Percentiles rank a stretch among this genome's conserved stretches.
phyloP scores from a whole-genome alignment of 768 basidiomycete species.

The Suillus tomentosus region DNA sequence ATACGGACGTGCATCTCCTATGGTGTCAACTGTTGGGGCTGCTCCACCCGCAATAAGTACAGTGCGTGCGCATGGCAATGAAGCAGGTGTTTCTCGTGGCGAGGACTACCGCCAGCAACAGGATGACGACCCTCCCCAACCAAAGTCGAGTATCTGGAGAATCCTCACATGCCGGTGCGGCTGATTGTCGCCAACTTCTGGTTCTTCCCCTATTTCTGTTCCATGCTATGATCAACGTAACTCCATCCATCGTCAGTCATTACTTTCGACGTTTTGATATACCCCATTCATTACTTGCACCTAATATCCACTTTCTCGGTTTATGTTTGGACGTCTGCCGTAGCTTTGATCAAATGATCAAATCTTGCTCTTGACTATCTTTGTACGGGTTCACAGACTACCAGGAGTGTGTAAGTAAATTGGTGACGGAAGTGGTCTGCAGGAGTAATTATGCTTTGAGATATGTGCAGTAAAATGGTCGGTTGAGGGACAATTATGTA shows the following conservation, averaged over 20 bases:
- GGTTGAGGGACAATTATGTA: conserved; percentile 7
- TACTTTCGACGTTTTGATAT: conserved; percentile 42
- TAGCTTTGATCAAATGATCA: conserved; percentile 29
- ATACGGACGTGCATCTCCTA: conserved; percentile 82
- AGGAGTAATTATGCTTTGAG: conserved; percentile 15
- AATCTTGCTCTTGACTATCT: conserved; percentile 30
- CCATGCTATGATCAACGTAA: conserved; percentile 30
- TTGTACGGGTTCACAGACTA: conserved; percentile 28
- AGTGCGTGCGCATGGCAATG: conserved; percentile 69
- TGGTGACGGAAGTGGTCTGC: conserved; percentile 17
- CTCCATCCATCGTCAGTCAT: conserved; percentile 33
- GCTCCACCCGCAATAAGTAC: conserved; percentile 74
- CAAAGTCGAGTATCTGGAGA: conserved; percentile 59
- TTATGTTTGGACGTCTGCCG: conserved; percentile 24
- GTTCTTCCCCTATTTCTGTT: conserved; percentile 22
- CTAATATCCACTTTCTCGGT: conserved; percentile 38
- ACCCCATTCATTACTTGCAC: conserved; percentile 36
- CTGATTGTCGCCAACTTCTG: conserved; percentile 29
- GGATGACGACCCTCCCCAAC: conserved; percentile 52
- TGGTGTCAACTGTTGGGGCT: conserved; percentile 70
- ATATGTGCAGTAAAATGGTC: conserved; percentile 17
- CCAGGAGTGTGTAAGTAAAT: conserved; percentile 32
- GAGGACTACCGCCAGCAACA: conserved; percentile 57
- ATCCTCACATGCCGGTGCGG: conserved; percentile 82
- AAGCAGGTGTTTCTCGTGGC: conserved; percentile 64